A percentile compares a stretch with the other conserved stretches of the same genome.
Conservation (phyloP, 139 green algal genomes). For the Chlorella sp. region DNA sequence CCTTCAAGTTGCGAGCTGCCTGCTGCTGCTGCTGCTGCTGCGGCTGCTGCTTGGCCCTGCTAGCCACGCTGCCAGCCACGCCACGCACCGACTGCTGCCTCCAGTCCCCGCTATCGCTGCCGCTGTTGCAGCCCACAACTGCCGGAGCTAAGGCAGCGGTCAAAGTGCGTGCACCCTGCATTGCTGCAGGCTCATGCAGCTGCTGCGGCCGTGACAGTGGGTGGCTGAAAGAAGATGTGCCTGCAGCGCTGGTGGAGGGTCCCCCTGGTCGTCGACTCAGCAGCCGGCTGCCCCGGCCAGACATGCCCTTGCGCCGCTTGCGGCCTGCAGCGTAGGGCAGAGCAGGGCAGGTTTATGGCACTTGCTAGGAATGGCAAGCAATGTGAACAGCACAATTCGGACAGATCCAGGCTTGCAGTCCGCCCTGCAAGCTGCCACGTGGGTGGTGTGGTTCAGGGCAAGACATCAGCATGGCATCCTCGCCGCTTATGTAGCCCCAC, state of each 20-base stretch:
- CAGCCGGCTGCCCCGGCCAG: background rate
- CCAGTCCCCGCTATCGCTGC: background rate
- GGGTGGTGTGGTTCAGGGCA: background rate
- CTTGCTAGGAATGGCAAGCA: background rate
- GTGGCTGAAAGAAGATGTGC: background rate
- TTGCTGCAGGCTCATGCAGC: background rate
- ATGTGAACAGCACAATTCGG: background rate
- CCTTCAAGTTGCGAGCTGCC: background rate
- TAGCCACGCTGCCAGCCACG: background rate
- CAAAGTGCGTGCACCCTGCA: no score
- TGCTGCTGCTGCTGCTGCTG: background rate
- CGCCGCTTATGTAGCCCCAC: background rate
- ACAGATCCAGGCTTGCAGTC: no score
- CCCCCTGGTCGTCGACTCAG: background rate
- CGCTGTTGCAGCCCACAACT: background rate
- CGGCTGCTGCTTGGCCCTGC: background rate
- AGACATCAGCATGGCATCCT: background rate
- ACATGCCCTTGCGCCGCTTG: constrained; percentile 28
- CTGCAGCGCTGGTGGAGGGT: background rate
- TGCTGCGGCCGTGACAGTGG: background rate
- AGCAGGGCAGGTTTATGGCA: background rate
- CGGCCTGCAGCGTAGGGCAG: background rate
- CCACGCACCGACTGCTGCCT: background rate
- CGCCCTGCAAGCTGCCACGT: no score
- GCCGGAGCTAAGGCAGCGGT: background rate